Conservation (phyloP, 2,329 filamentous ascomycete species). For the Myriosclerotinia scirpicola region DNA sequence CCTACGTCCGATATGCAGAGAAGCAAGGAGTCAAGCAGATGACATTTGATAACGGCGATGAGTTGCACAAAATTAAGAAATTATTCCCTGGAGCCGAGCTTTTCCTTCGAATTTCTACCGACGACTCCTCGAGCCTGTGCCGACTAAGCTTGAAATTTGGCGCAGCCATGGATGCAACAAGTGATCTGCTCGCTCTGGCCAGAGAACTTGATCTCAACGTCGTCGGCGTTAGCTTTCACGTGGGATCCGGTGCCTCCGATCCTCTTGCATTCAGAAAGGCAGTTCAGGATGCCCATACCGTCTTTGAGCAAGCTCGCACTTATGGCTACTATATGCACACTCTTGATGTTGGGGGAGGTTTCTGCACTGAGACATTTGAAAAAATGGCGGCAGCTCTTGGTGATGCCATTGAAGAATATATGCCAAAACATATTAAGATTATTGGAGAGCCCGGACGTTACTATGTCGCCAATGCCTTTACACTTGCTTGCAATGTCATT, state of each 20-base stretch:
- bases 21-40: conserved; percentile 88
- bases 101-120: conserved; percentile 90
- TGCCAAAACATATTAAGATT: conserved; percentile 74
- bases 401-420: conserved; percentile 80
- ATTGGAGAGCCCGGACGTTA: conserved; percentile 97
- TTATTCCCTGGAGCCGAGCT: conserved; percentile 87
- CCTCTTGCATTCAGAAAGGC: conserved; percentile 89
- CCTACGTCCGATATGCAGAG: conserved; percentile 89
- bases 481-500: conserved; percentile 92
- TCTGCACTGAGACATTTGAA: conserved; percentile 88
- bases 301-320: conserved; percentile 80
- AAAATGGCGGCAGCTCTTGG: conserved; percentile 80
- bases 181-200: conserved; percentile 74
- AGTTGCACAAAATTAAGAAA: conserved; percentile 96
- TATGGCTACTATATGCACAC: conserved; percentile 81
- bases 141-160: conserved; percentile 97
- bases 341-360: conserved; percentile 92
- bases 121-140: conserved; percentile 92
- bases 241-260: conserved; percentile 93
- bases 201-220: conserved; percentile 83
- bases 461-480: conserved; percentile 92
- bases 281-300: conserved; percentile 80
- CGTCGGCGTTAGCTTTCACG: conserved; percentile 95
- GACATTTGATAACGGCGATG: conserved; percentile 98
- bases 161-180: conserved; percentile 79